A percentile compares a stretch with the other conserved stretches of the same genome.
These are phyloP conservation scores for Mortierella claussenii DNA, from an alignment of 192 early-diverging fungal species.

Conservation along the genomic window DNA sequence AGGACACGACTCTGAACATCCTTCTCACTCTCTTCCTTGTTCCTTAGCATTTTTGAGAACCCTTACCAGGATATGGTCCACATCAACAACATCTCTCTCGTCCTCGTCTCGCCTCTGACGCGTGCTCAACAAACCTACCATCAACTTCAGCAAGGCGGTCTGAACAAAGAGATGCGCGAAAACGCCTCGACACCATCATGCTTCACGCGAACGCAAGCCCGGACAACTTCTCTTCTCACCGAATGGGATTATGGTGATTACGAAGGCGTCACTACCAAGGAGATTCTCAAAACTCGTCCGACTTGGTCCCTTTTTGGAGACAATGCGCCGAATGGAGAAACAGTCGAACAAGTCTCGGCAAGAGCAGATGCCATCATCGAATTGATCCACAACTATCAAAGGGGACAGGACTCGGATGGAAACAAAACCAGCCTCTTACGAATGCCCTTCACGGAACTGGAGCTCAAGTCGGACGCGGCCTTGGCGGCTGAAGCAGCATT, in stretches of 20 bases:
- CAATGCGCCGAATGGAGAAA: conserved; percentile 54
- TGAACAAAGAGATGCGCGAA: conserved; percentile 4
- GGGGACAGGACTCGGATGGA: conserved; percentile 32
- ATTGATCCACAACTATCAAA: conserved; percentile 42
- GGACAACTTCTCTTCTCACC: conserved; percentile 25
- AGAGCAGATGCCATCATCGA: conserved; percentile 56
- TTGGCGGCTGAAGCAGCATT: not conserved
- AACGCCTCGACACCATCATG: conserved; percentile 6
- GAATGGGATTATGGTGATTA: conserved; percentile 63
- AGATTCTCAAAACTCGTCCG: conserved; percentile 51
- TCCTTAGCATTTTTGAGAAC: conserved; percentile 53
- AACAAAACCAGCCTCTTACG: conserved; percentile 1
- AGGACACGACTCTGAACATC: not conserved
- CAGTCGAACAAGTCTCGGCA: conserved; percentile 51
- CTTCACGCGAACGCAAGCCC: conserved; percentile 43
- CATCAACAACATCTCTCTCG: conserved; percentile 48
- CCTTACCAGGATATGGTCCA: conserved; percentile 55
- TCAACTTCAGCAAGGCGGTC: conserved; percentile 18
- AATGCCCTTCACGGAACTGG: conserved; percentile 40
- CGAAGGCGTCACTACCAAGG: conserved; percentile 56
- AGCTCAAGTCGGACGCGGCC: not conserved
- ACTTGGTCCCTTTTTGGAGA: conserved; percentile 51
- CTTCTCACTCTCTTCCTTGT: not conserved
- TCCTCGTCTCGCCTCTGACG: conserved; percentile 45
- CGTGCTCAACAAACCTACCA: conserved; percentile 56